Evolutionary conservation across 208 protist genomes (phyloP).

Genomic region (Endotrypanum monterogeii): DNA sequence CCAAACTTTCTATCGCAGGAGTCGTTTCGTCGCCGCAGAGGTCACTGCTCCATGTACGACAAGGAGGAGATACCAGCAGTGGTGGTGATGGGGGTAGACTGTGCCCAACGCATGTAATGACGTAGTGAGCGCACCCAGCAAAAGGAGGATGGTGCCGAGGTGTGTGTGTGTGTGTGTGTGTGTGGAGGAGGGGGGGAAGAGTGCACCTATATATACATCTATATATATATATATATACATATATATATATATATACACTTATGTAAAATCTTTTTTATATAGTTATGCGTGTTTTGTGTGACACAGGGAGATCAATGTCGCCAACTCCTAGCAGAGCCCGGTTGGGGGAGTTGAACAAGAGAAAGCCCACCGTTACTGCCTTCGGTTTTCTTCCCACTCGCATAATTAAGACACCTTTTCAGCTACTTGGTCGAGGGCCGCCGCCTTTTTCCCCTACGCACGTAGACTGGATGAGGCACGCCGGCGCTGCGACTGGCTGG

Average conservation of each 20-base stretch:
- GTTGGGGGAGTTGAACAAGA: neutral
- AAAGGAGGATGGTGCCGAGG: too few relatives aligned
- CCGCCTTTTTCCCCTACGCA: conserved; percentile 19
- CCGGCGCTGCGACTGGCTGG: neutral
- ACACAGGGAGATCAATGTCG: neutral
- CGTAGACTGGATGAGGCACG: neutral
- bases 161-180: too few relatives aligned
- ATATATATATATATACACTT: neutral
- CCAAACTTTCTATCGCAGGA: neutral
- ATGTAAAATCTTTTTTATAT: too few relatives aligned
- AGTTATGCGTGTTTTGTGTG: neutral
- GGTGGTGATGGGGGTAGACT: neutral
- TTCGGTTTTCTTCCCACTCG: neutral
- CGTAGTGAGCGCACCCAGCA: neutral
- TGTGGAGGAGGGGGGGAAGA: neutral
- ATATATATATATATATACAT: neutral
- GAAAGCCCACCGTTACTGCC: neutral
- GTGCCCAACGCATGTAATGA: neutral
- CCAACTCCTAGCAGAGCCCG: neutral
- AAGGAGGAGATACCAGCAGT: neutral
- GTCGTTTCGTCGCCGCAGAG: neutral
- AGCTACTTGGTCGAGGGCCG: conserved; percentile 13
- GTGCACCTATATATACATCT: neutral
- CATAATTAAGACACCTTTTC: neutral
- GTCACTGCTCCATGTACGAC: neutral